Percentiles rank a stretch among this genome's conserved stretches.
phyloP scores from a whole-genome alignment of 495 filamentous ascomycete species.

The Talaromyces adpressus region DNA sequence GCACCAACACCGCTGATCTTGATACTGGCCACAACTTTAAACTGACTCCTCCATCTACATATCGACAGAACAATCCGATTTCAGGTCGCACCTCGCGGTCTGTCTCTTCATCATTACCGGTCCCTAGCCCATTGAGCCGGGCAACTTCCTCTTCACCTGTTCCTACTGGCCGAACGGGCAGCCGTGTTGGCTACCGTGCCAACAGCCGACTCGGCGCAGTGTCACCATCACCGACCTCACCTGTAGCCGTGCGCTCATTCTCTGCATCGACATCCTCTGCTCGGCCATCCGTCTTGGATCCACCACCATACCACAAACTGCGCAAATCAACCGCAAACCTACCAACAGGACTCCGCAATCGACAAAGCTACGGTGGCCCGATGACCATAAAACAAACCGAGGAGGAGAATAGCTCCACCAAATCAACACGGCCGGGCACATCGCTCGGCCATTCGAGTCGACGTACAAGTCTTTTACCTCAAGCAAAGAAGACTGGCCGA shows the following conservation, averaged over 20 bases:
- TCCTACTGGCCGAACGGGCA: conserved; percentile 32
- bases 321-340: conserved; percentile 17
- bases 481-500: conserved; percentile 28
- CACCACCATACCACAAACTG: conserved; percentile 37
- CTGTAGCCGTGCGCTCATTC: neutral
- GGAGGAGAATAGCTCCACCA: conserved; percentile 19
- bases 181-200: conserved; percentile 31
- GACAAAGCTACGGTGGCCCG: conserved; percentile 34
- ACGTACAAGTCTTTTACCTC: conserved; percentile 43
- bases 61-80: conserved; percentile 40
- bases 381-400: conserved; percentile 17
- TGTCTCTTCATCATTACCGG: conserved; percentile 28
- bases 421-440: conserved; percentile 34
- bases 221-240: conserved; percentile 4
- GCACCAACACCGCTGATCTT: conserved; percentile 61
- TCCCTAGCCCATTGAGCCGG: conserved; percentile 29
- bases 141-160: conserved; percentile 37
- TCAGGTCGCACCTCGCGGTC: conserved; percentile 30
- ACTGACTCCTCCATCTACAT: conserved; percentile 56
- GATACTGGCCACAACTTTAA: conserved; percentile 66
- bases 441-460: conserved; percentile 39
- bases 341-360: conserved; percentile 28
- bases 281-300: conserved; percentile 23
- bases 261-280: conserved; percentile 18
- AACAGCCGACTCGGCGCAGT: conserved; percentile 17